Percentiles rank a stretch among this genome's conserved stretches.
Evolutionary conservation across 2,329 filamentous ascomycete species (phyloP).

Genomic region (Fusarium beomiforme): DNA sequence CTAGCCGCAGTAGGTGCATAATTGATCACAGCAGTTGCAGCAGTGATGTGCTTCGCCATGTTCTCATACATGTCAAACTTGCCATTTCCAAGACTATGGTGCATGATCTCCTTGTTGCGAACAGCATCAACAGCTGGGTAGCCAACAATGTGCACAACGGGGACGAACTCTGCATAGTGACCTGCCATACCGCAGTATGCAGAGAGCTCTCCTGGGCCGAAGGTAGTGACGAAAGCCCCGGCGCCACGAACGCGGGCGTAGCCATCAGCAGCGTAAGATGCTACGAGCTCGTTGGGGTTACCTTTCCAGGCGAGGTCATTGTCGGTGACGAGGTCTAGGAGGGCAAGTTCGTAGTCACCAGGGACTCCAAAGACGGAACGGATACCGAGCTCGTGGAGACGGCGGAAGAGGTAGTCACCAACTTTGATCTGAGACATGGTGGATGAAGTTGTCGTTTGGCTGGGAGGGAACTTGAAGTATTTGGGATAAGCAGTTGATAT

Average conservation of each 20-base stretch:
- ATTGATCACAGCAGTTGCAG: not conserved
- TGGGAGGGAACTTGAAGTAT: not conserved
- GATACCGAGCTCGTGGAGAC: not conserved
- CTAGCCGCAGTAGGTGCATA: not conserved
- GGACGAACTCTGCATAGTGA: not conserved
- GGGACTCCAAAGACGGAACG: not conserved
- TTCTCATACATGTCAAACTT: not conserved
- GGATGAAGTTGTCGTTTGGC: not conserved
- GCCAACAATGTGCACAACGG: not conserved
- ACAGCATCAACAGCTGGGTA: not conserved
- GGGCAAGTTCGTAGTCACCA: not conserved
- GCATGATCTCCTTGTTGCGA: not conserved
- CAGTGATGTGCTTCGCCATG: not conserved
- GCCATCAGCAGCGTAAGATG: not conserved
- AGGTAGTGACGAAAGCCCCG: not conserved
- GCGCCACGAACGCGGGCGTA: not conserved
- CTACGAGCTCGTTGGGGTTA: not conserved
- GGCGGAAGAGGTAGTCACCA: slow-evolving; percentile 6
- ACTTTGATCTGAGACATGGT: not conserved
- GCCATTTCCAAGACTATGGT: not conserved
- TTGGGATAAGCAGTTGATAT: not conserved
- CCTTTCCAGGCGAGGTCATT: slow-evolving; percentile 1
- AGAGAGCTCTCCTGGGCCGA: not conserved
- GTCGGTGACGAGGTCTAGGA: not conserved
- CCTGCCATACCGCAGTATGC: not conserved